These are phyloP conservation scores for Moricandia arvensis DNA, from an alignment of 345 rosid species.

Conservation along the genomic window DNA sequence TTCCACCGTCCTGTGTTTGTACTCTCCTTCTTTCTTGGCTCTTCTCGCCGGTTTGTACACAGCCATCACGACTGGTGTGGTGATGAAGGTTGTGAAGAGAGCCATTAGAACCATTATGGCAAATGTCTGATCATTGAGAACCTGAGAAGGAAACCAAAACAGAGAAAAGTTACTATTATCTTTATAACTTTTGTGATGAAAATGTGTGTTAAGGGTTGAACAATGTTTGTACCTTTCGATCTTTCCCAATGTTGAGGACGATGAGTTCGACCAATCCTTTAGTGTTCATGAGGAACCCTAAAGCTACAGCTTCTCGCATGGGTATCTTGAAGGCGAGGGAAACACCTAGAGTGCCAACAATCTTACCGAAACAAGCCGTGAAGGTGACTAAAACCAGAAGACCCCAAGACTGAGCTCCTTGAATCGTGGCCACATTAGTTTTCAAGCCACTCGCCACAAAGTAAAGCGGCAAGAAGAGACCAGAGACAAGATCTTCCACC, in stretches of 20 bases:
- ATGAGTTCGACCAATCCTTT: conserved; percentile 86
- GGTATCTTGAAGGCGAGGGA: conserved; percentile 57
- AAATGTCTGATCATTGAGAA: conserved; percentile 57
- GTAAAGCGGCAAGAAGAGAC: conserved; percentile 67
- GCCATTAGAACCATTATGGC: conserved; percentile 67
- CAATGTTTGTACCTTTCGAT: conserved; percentile 64
- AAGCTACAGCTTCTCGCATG: conserved; percentile 49
- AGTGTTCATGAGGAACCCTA: conserved; percentile 78
- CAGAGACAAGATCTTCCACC: conserved; percentile 79
- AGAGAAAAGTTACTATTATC: neutral
- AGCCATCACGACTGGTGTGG: conserved; percentile 64
- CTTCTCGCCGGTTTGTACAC: conserved; percentile 65
- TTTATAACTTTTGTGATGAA: neutral
- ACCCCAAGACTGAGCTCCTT: conserved; percentile 75
- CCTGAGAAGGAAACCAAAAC: conserved; percentile 33
- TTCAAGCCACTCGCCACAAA: conserved; percentile 82
- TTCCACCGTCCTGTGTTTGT: conserved; percentile 53
- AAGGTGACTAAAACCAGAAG: conserved; percentile 54
- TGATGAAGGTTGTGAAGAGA: conserved; percentile 65
- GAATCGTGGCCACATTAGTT: conserved; percentile 67
- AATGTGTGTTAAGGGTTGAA: neutral
- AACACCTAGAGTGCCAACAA: conserved; percentile 59
- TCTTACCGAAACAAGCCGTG: conserved; percentile 77
- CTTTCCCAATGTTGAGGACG: conserved; percentile 81
- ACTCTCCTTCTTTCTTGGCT: conserved; percentile 34